Base-by-base conservation (phyloP, 331 rosid species). In the Ulmus americana region DNA sequence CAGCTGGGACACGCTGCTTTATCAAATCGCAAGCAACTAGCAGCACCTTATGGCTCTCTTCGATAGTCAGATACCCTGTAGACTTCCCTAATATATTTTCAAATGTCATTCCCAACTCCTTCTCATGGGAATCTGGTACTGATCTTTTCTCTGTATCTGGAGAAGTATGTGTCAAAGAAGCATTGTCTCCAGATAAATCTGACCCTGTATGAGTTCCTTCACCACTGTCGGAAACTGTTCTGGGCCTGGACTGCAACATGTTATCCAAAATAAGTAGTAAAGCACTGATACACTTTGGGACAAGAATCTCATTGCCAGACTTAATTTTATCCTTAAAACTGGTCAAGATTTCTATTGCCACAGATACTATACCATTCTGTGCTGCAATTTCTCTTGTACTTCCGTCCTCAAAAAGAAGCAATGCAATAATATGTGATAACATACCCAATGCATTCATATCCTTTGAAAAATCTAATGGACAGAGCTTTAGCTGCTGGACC, bases 391-490 rank as follows among this genome's bases (percentile, higher is more conserved):
- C 91, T 59, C 99, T 82, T 53, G 95, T 83, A 61, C 77, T 78
- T 70, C 76, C 95, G 73, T 94, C 99, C 83, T 94, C 99, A 65
- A 85, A 84, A 70, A 94, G 97, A 68, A 90, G 79, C 75, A 94
- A 71, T 10, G 99, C 91, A 63, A 85, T 82, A 70, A 82, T 81
- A 82, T 90, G 99, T 2, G 87, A 82, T 47, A 94, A 48, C 87
- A 89, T 82, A 74, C 97, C 79, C 79, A 87, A 81, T 12, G 90
- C 83, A 76, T 88, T 82, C 67, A 71, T 82, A 65, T 94, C 91
- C 73, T 79, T 80, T 8, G 90, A 70, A 65, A 87, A 94, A 60
- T 94, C 99, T 77, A 72, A 58, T 5, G 90, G 88, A 68, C 91
- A 90, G 75, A 82, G 88, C 84, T 90, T 85, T 64, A 90, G 85